Base-by-base conservation (phyloP, 148 eudicot genomes). In the Camellia granthamiana region DNA sequence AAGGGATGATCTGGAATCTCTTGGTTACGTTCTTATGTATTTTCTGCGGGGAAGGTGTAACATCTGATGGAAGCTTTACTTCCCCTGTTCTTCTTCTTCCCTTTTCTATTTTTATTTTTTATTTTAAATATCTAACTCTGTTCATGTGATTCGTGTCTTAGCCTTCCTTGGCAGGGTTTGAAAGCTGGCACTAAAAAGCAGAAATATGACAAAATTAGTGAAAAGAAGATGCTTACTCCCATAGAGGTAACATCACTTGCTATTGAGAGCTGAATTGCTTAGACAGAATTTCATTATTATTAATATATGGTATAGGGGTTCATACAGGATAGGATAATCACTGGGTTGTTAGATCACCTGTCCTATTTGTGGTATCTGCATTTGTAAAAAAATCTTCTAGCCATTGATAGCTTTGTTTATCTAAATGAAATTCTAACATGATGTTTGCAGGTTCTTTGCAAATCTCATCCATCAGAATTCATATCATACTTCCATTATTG, bases 111-210 rank as follows among this genome's bases (percentile, higher is more conserved):
- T 66, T 43, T 44, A 18, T 63, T 52, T 51, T 7, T 9, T n/a
- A 46, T 78, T 56, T 11, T 44, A 61, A 12, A 1, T 68, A 63
- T 76, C 79, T 84, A 15, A 78, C 80, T 70, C 77, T 70, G 46
- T 56, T 41, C 58, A 60, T 54, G 47, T 74, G 52, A 82, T 81
- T 82, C 72, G 4, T 78, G 49, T 86, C 72, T 83, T 86, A 95
- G 98, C 86, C 92, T 95, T 77, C 98, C 98, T 51, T 95, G 98
- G 98, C 98, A 95, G 84, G 98, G 98, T 54, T 78, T 92, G 86
- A 95, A 88, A 95, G 98, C 98, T 81, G 98, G 96, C 71, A 91
- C 96, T 61, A 95, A 95, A 82, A 95, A 93, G 90, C 98, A 95
- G 88, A 95, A 95, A 83, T 95, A 95, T 71, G 98, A 95, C 87